Conservation (phyloP, 805 yeast species). For the Spathaspora girioi region DNA sequence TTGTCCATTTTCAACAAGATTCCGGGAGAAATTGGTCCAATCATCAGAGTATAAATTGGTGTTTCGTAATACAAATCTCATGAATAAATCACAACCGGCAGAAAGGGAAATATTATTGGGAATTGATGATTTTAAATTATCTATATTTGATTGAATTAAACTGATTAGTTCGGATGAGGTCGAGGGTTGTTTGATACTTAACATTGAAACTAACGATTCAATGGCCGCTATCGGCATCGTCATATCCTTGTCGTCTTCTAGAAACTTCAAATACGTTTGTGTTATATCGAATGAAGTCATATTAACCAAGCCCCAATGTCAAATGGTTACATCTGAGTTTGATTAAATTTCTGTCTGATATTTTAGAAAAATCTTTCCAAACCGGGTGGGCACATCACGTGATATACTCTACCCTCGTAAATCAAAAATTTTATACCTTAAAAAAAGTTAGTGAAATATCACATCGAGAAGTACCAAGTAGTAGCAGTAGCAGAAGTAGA, state of each 20-base stretch:
- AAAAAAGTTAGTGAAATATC: not conserved
- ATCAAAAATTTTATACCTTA: not conserved
- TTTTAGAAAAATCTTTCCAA: no score
- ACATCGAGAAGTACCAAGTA: not conserved
- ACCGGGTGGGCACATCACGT: not conserved
- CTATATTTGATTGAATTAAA: constrained; percentile 72
- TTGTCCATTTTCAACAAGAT: constrained; percentile 90
- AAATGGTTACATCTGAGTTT: no score
- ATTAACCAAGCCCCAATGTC: no score
- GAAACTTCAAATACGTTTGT: constrained; percentile 70
- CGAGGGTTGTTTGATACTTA: constrained; percentile 79
- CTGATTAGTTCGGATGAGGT: constrained; percentile 92
- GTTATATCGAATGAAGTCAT: constrained; percentile 64
- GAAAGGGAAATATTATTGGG: constrained; percentile 89
- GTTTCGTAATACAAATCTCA: constrained; percentile 88
- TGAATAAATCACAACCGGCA: constrained; percentile 97
- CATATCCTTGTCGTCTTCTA: constrained; percentile 90
- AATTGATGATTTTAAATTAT: constrained; percentile 69
- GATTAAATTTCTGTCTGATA: no score
- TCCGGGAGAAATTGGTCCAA: constrained; percentile 90
- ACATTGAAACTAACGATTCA: constrained; percentile 83
- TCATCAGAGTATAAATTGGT: constrained; percentile 75
- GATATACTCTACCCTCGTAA: not conserved
- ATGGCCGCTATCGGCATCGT: constrained; percentile 99
- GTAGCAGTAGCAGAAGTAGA: not conserved